Percentiles rank a stretch among this genome's conserved stretches.
phyloP scores from a whole-genome alignment of 805 yeast genomes.

The Schizosaccharomyces octosporus region DNA sequence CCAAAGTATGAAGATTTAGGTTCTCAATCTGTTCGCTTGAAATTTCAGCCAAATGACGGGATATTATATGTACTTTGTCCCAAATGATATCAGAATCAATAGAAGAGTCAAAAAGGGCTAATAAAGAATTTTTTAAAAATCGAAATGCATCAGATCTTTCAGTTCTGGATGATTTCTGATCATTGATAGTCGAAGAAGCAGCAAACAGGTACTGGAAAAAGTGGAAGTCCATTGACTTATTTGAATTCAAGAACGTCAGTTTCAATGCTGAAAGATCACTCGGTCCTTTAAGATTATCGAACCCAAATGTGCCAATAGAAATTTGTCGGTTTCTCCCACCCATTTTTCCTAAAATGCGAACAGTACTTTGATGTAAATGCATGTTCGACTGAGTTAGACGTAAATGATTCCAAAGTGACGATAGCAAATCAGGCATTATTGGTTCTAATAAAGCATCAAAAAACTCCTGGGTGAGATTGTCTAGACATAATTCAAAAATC shows the following conservation, averaged over 20 bases:
- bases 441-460: constrained; percentile 95
- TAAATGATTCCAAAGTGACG: constrained; percentile 72
- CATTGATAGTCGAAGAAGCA: not conserved
- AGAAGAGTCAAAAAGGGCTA: not conserved
- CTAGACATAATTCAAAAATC: constrained; percentile 86
- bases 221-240: not conserved
- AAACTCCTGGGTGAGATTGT: constrained; percentile 82
- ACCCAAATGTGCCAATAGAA: constrained; percentile 50
- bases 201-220: not conserved
- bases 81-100: not conserved
- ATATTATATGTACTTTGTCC: not conserved
- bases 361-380: constrained; percentile 83
- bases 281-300: constrained; percentile 16
- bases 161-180: not conserved
- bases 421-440: constrained; percentile 78
- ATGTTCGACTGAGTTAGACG: constrained; percentile 85
- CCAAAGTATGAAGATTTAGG: not conserved
- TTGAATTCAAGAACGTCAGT: not conserved
- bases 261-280: not conserved
- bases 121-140: not conserved
- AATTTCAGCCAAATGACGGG: not conserved
- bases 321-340: constrained; percentile 88
- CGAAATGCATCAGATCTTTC: not conserved
- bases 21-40: not conserved
- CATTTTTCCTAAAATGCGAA: constrained; percentile 74